phyloP scores from a whole-genome alignment of 2,329 filamentous ascomycete genomes.

The Epichloe uncinata region DNA sequence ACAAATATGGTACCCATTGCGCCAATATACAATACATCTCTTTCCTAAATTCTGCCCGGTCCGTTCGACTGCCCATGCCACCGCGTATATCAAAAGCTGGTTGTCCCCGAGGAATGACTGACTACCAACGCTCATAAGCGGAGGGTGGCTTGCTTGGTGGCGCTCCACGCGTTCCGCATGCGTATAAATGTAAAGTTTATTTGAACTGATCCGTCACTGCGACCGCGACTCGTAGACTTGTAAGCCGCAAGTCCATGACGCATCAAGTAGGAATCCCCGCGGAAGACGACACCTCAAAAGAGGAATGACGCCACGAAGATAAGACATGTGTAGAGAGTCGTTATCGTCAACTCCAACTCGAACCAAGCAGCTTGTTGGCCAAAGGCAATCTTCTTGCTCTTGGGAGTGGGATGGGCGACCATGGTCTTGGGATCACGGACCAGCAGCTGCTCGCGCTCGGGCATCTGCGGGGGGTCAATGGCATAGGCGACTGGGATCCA shows the following conservation, averaged over 20 bases:
- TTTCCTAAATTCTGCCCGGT: not conserved
- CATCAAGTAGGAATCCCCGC: not conserved
- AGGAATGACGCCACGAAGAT: constrained; percentile 33
- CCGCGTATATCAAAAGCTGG: not conserved
- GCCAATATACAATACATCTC: not conserved
- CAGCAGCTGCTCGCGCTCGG: constrained; percentile 43
- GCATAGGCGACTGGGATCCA: constrained; percentile 49
- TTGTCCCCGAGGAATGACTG: not conserved
- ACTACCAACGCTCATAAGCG: not conserved
- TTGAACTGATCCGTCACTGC: not conserved
- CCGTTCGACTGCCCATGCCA: not conserved
- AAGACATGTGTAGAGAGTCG: constrained; percentile 35
- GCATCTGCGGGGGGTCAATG: constrained; percentile 44
- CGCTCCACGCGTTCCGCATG: not conserved
- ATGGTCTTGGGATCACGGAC: constrained; percentile 39
- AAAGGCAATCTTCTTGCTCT: constrained; percentile 42
- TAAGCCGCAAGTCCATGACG: too few relatives aligned
- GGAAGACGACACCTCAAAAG: constrained; percentile 4
- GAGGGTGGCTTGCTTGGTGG: not conserved
- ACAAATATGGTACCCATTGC: not conserved
- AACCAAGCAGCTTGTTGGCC: constrained; percentile 41
- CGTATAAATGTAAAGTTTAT: not conserved
- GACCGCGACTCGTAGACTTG: not conserved
- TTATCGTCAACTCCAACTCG: constrained; percentile 39
- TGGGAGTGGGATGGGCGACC: constrained; percentile 35